Evolutionary conservation across 305 asterid genomes (phyloP).

Genomic region (Fraxinus xanthoxyloides): DNA sequence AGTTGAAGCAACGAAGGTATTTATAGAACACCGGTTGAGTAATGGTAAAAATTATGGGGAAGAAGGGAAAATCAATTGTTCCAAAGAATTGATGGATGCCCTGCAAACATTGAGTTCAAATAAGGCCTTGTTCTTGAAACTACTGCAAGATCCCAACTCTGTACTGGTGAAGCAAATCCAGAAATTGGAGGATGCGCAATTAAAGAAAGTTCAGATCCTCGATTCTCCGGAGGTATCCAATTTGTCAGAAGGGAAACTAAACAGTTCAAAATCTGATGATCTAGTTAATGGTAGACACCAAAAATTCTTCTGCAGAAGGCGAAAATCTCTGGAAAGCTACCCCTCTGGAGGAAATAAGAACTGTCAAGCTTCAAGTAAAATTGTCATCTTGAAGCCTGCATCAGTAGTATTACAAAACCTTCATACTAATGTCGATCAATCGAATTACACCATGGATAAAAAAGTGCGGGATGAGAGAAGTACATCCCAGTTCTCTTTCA

Average conservation of each 20-base stretch:
- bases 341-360: conserved; percentile 50
- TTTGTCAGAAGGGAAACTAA: conserved; percentile 34
- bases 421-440: conserved; percentile 30
- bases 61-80: conserved; percentile 42
- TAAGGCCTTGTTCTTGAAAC: conserved; percentile 54
- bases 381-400: conserved; percentile 75
- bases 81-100: conserved; percentile 67
- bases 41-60: conserved; percentile 41
- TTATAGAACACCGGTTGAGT: conserved; percentile 53
- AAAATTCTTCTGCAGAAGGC: conserved; percentile 67
- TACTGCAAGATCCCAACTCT: conserved; percentile 64
- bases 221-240: conserved; percentile 35
- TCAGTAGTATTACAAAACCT: conserved; percentile 40
- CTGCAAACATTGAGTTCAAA: conserved; percentile 52
- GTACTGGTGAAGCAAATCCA: conserved; percentile 47
- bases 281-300: conserved; percentile 43
- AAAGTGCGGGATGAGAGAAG: conserved; percentile 43
- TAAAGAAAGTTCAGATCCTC: conserved; percentile 34
- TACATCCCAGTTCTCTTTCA: conserved; percentile 69
- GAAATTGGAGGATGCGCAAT: conserved; percentile 42
- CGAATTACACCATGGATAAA: conserved; percentile 22
- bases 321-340: conserved; percentile 60
- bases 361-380: conserved; percentile 50
- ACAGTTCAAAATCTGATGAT: conserved; percentile 46
- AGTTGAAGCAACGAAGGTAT: conserved; percentile 58